Conservation (phyloP, 2,329 filamentous ascomycete genomes). For the Claviceps africana region DNA sequence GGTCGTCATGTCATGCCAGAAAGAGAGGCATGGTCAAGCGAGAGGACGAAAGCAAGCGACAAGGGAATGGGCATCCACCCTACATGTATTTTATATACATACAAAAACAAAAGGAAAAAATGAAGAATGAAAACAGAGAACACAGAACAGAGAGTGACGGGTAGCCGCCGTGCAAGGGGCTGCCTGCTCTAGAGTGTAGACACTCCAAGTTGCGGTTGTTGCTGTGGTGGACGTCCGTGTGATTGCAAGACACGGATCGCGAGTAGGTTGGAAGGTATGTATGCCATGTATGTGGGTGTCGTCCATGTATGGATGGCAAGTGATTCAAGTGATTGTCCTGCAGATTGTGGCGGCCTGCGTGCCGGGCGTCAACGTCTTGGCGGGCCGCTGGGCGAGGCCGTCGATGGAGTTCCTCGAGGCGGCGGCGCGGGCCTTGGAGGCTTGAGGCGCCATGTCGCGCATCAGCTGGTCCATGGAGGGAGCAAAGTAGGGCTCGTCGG, state of each 20-base stretch:
- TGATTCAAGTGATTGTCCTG: too few relatives aligned
- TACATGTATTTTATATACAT: not conserved
- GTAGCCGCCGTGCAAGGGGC: not conserved
- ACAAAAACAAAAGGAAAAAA: not conserved
- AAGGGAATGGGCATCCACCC: not conserved
- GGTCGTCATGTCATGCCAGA: too few relatives aligned
- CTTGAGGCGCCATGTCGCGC: not conserved
- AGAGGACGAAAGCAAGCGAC: not conserved
- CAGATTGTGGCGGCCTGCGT: not conserved
- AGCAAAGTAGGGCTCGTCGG: constrained; percentile 12
- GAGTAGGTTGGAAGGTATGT: too few relatives aligned
- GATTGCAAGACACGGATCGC: not conserved
- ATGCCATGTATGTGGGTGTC: too few relatives aligned
- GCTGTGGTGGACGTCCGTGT: not conserved
- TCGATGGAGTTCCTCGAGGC: not conserved
- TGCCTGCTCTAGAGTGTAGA: not conserved
- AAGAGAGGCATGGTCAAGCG: not conserved
- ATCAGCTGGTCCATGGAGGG: constrained; percentile 3
- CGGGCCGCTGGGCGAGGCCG: not conserved
- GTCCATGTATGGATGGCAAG: too few relatives aligned
- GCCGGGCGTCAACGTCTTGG: not conserved
- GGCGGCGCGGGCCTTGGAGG: not conserved
- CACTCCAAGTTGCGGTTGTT: not conserved
- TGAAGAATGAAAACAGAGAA: not conserved
- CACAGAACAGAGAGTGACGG: not conserved